Conservation (phyloP, 1,284 basidiomycete genomes). For the Leccinum holopus region DNA sequence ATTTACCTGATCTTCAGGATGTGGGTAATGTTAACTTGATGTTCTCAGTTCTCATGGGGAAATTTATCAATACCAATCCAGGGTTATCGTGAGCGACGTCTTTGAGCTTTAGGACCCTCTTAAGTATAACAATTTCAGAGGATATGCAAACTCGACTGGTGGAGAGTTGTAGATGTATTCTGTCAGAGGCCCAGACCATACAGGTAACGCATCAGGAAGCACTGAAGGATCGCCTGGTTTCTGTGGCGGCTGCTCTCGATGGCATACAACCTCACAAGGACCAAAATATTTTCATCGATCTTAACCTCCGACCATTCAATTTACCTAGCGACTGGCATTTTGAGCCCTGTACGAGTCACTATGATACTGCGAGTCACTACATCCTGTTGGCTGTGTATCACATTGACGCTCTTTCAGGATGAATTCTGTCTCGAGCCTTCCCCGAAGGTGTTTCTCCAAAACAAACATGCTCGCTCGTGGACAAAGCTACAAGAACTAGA, state of each 20-base stretch:
- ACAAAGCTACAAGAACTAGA: conserved; percentile 59
- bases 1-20: conserved; percentile 68
- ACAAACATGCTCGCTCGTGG: conserved; percentile 62
- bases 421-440: conserved; percentile 62
- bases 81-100: conserved; percentile 62
- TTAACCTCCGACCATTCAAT: conserved; percentile 66
- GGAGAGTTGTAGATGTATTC: conserved; percentile 50
- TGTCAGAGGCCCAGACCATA: conserved; percentile 57
- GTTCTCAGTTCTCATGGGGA: conserved; percentile 1
- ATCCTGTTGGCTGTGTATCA: background rate
- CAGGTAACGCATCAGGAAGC: conserved; percentile 57
- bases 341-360: conserved; percentile 71
- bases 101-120: background rate
- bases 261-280: conserved; percentile 57
- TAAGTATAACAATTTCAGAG: conserved; percentile 44
- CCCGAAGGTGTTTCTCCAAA: conserved; percentile 76
- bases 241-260: conserved; percentile 47
- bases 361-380: conserved; percentile 61
- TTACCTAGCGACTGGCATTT: conserved; percentile 67
- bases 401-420: conserved; percentile 40
- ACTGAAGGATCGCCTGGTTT: conserved; percentile 48
- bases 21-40: conserved; percentile 44
- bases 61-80: conserved; percentile 31
- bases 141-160: conserved; percentile 61
- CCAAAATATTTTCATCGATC: conserved; percentile 67